Percentiles rank a stretch among this genome's conserved stretches.
These are phyloP conservation scores for Metschnikowia shivogae DNA, from an alignment of 805 yeast species.

Conservation along the genomic window DNA sequence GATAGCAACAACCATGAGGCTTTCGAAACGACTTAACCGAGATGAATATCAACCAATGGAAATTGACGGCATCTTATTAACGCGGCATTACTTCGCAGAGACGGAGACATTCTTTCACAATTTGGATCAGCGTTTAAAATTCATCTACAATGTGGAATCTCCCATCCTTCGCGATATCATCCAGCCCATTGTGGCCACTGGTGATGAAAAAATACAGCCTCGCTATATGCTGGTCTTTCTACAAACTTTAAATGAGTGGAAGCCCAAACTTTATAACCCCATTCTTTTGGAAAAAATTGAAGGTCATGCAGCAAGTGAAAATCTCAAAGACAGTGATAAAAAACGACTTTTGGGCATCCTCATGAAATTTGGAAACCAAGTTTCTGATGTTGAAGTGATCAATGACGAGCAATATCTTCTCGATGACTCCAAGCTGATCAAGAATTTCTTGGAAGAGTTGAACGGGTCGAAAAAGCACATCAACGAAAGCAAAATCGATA, in stretches of 20 bases:
- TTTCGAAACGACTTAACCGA: constrained; percentile 31
- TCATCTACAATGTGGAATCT: constrained; percentile 1
- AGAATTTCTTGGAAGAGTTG: constrained; percentile 12
- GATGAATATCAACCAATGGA: constrained; percentile 19
- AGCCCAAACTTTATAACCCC: constrained; percentile 13
- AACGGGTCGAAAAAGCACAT: constrained; percentile 14
- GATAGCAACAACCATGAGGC: constrained; percentile 18
- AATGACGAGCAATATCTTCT: constrained; percentile 6
- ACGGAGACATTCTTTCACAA: constrained; percentile 23
- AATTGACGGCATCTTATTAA: constrained; percentile 22
- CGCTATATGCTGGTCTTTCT: constrained; percentile 22
- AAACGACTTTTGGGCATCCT: constrained; percentile 33
- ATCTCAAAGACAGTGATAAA: constrained; percentile 25
- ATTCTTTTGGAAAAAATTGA: constrained; percentile 12
- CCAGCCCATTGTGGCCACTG: constrained; percentile 7
- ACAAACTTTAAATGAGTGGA: constrained; percentile 27
- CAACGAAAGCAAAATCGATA: constrained; percentile 21
- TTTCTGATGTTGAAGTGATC: constrained; percentile 5
- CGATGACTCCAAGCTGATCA: constrained; percentile 10
- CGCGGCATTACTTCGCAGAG: constrained; percentile 24
- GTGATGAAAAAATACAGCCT: constrained; percentile 1
- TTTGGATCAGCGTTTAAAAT: constrained; percentile 17
- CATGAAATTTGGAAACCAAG: constrained; percentile 26
- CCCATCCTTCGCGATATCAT: constrained; percentile 13
- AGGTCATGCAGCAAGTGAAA: constrained; percentile 7